Evolutionary conservation across 148 eudicot genomes (phyloP).

Genomic region (Rhododendron griersonianum): DNA sequence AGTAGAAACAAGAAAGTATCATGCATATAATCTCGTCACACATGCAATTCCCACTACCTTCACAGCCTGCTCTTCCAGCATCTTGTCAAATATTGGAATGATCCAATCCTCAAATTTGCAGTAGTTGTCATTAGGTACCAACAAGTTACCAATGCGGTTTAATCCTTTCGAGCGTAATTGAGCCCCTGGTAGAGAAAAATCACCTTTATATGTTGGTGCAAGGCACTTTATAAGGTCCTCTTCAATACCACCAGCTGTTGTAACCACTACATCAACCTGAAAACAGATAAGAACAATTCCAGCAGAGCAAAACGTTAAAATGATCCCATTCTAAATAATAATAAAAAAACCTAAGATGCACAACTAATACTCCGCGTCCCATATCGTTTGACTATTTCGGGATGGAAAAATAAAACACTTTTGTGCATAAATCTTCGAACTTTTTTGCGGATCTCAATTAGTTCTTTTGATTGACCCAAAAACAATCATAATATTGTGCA

Average conservation of each 20-base stretch:
- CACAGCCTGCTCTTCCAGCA: slow-evolving; percentile 73
- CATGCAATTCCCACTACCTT: slow-evolving; percentile 37
- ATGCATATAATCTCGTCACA: background rate
- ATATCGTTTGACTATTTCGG: background rate
- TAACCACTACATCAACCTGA: slow-evolving; percentile 86
- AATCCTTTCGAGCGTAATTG: slow-evolving; percentile 68
- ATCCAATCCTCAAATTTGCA: slow-evolving; percentile 99
- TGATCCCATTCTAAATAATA: too few relatives aligned
- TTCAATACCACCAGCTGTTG: slow-evolving; percentile 88
- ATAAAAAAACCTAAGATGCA: background rate
- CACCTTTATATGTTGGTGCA: slow-evolving; percentile 83
- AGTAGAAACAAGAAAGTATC: background rate
- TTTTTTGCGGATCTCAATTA: background rate
- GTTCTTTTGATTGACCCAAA: background rate
- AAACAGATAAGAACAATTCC: background rate
- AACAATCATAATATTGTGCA: background rate
- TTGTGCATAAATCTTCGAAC: background rate
- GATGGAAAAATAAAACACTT: background rate
- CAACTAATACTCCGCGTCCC: background rate
- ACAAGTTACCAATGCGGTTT: slow-evolving; percentile 87
- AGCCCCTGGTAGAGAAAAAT: slow-evolving; percentile 78
- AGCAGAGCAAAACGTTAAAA: background rate
- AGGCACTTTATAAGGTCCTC: slow-evolving; percentile 94
- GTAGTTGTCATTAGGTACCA: slow-evolving; percentile 93
- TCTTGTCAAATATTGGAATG: slow-evolving; percentile 77